These are phyloP conservation scores for Fusarium sp. DNA, from an alignment of 2,329 filamentous ascomycete species.

Conservation along the genomic window DNA sequence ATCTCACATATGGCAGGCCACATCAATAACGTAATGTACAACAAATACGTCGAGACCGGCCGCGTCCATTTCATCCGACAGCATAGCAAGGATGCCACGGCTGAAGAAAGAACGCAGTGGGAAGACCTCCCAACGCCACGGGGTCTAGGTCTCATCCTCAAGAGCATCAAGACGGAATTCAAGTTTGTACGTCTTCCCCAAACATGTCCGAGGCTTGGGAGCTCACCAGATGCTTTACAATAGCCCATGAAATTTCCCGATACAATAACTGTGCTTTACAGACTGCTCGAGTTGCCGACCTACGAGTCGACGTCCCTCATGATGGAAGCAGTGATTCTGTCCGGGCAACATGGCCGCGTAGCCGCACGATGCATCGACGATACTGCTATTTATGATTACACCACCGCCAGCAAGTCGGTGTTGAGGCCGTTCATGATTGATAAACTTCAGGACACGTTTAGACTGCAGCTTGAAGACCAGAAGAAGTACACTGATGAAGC, in stretches of 20 bases:
- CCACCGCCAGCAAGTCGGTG: slow-evolving; percentile 6
- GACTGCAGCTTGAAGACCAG: neutral
- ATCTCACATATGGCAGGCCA: slow-evolving; percentile 16
- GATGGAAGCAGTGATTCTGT: slow-evolving; percentile 31
- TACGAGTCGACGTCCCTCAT: slow-evolving; percentile 26
- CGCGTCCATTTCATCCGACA: slow-evolving; percentile 22
- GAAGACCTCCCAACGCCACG: slow-evolving; percentile 12
- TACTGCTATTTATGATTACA: slow-evolving; percentile 30
- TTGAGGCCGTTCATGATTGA: slow-evolving; percentile 32
- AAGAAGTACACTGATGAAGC: slow-evolving; percentile 1
- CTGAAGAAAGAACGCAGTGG: slow-evolving; percentile 19
- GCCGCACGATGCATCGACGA: slow-evolving; percentile 29
- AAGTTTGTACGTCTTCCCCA: slow-evolving; percentile 11
- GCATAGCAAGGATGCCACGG: slow-evolving; percentile 10
- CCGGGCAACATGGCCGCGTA: slow-evolving; percentile 18
- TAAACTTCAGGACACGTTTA: slow-evolving; percentile 20
- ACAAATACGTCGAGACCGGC: slow-evolving; percentile 29
- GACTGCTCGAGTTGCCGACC: slow-evolving; percentile 12
- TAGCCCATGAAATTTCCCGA: slow-evolving; percentile 29
- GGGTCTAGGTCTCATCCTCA: slow-evolving; percentile 25
- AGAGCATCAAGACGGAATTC: slow-evolving; percentile 30
- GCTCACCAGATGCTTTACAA: too few species aligned
- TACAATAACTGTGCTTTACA: slow-evolving; percentile 22
- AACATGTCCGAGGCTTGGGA: neutral
- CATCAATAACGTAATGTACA: slow-evolving; percentile 35